phyloP scores from a whole-genome alignment of 2,329 filamentous ascomycete genomes.

The Sarocladium brachiariae region DNA sequence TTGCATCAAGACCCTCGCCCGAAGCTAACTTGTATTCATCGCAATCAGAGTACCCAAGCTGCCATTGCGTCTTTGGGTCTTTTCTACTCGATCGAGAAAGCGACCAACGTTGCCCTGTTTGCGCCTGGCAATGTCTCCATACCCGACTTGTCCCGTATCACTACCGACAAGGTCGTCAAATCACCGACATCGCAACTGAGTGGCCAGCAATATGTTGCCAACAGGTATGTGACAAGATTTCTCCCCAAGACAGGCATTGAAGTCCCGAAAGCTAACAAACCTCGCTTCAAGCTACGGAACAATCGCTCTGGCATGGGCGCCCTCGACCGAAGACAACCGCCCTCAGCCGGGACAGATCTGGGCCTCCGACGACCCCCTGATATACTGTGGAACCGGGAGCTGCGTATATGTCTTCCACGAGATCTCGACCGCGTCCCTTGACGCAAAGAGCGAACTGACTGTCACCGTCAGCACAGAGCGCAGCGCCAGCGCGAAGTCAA shows the following conservation, averaged over 20 bases:
- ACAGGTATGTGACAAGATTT: constrained; percentile 22
- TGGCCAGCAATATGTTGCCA: constrained; percentile 35
- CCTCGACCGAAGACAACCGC: constrained; percentile 12
- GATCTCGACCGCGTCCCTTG: constrained; percentile 11
- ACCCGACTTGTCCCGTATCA: constrained; percentile 28
- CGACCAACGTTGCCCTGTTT: constrained; percentile 26
- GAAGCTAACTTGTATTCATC: neutral
- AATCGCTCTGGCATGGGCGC: constrained; percentile 23
- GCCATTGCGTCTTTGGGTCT: constrained; percentile 35
- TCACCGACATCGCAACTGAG: constrained; percentile 15
- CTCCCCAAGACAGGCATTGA: neutral
- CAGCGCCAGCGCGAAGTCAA: constrained; percentile 21
- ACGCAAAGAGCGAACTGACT: constrained; percentile 10
- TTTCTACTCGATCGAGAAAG: constrained; percentile 33
- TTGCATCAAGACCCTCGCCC: too few species aligned
- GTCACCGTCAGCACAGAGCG: constrained; percentile 26
- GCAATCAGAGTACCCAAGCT: constrained; percentile 31
- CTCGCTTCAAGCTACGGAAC: constrained; percentile 29
- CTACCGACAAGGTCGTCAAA: constrained; percentile 23
- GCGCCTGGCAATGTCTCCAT: constrained; percentile 28
- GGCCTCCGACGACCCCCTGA: constrained; percentile 21
- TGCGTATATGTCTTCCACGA: constrained; percentile 33
- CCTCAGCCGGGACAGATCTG: constrained; percentile 25
- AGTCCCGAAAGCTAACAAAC: too few species aligned
- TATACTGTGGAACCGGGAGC: constrained; percentile 21